These are phyloP conservation scores for Allantophomopsis lycopodina DNA, from an alignment of 2,329 filamentous ascomycete species.

Conservation along the genomic window DNA sequence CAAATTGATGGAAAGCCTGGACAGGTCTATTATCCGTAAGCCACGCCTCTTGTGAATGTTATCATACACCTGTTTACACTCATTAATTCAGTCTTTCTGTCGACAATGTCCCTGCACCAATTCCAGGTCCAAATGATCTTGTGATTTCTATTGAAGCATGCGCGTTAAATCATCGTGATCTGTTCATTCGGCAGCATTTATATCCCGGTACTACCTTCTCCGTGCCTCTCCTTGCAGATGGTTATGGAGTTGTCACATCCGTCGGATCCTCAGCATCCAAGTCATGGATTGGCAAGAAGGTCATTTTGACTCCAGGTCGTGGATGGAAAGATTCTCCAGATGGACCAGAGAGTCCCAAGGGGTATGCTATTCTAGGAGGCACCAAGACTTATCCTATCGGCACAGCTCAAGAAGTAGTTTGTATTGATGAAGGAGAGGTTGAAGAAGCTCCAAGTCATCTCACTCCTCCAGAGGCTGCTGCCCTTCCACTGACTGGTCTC, in stretches of 20 bases:
- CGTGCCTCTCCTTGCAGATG: conserved; percentile 70
- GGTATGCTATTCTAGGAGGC: conserved; percentile 56
- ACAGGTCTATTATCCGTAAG: conserved; percentile 72
- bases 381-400: conserved; percentile 52
- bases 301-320: conserved; percentile 64
- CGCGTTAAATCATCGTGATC: conserved; percentile 87
- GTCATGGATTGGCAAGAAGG: conserved; percentile 47
- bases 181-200: conserved; percentile 84
- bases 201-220: conserved; percentile 78
- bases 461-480: conserved; percentile 60
- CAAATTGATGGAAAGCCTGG: conserved; percentile 73
- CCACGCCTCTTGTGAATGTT: conserved; percentile 3
- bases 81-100: conserved; percentile 37
- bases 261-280: conserved; percentile 39
- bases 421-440: conserved; percentile 57
- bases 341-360: conserved; percentile 54
- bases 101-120: conserved; percentile 46
- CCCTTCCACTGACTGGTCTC: conserved; percentile 70
- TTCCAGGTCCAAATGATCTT: conserved; percentile 52
- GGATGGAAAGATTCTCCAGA: conserved; percentile 62
- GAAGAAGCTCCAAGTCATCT: conserved; percentile 67
- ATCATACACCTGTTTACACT: conserved; percentile 20
- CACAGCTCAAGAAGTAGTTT: conserved; percentile 61
- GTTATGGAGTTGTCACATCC: conserved; percentile 58
- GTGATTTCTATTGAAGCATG: conserved; percentile 65